Evolutionary conservation across 2,329 filamentous ascomycete species (phyloP), one percentile per base, ranked within the genome.

Genomic region (Zasmidium cellare): DNA sequence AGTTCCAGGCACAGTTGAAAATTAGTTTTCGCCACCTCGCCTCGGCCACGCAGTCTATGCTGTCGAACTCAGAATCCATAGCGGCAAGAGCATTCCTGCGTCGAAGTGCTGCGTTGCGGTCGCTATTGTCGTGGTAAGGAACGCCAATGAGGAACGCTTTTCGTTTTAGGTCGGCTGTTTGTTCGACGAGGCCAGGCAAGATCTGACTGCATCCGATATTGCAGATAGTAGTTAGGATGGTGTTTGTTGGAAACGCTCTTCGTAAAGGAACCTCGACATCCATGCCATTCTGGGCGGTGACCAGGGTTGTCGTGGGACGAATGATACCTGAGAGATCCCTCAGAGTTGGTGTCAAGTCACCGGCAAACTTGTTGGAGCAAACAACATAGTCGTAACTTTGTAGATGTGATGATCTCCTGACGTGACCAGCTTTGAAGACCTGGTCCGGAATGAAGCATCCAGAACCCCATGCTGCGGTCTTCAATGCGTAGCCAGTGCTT

Each of bases 11-110:
- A 9, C 61, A 57, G 25, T 68, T 68, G 55, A 67, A 62, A 18
- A 68, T 55, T 20, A 65, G 57, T 38, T 68, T 68, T 11, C 55
- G 62, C 66, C 66, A 68, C n/a, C 65, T 62, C 46, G 67, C 63
- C 12, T 50, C 53, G 12, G 52, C 41, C 19, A 59, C 59, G 22
- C 62, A 60, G 16, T 53, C 22, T 11, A 64, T 56, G 3, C 46
- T 54, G 20, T 58, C 55, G 48, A 68, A 68, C 14, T 53, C 54
- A 9, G 51, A 16, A 11, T 69, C 64, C 19, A 67, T 58, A 5
- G 52, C 51, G 3, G 59, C 57, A 12, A 69, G 57, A 11, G 25
- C n/a, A 20, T 63, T 61, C 2, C 58, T 53, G 3, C 46, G 35
- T 11, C 16, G 55, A 18, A 44, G 28, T 11, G 41, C 24, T 16